Evolutionary conservation across 345 rosid genomes (phyloP), one percentile per base, ranked within the genome.

Genomic region (Rhizophora apiculata): DNA sequence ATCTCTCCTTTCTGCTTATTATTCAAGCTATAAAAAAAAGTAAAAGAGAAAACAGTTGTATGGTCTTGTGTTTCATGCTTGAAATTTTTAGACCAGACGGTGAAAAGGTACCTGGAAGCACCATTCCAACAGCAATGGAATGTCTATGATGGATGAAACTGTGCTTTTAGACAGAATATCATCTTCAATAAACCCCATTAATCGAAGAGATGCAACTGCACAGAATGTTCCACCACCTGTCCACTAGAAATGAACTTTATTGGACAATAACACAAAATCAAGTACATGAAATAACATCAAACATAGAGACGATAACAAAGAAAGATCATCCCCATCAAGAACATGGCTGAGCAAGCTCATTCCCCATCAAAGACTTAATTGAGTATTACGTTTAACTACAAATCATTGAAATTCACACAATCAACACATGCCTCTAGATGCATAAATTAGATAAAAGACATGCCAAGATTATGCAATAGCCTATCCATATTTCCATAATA

Each of bases 171-270:
- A 79, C 52, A 91, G 80, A 55, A 82, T 68, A 82, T 86, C 88
- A 72, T 76, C 90, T 76, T 84, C 90, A 74, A 89, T 72, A 75
- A 79, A 90, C 39, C 96, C 96, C 99, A 92, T 89, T 70, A 94
- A 73, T 32, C 66, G 81, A 68, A 94, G 97, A 63, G 96, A 87
- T 63, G 96, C 98, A 61, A 94, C 81, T 65, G 96, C 97, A 81
- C 98, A 91, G 83, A 82, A 94, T 6, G 96, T 87, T 71, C 83
- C 98, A 76, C 98, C 98, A 72, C 98, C 97, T 91, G 96, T 76
- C 81, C 85, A 73, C 89, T 82, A 87, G 74, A 39, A 79, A 78
- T 62, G 64, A 71, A 80, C 20, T 78, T 46, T 63, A 34, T 83
- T 73, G 78, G 84, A 72, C 82, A 74, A 70, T 62, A 71, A 59